These are phyloP conservation scores for Punica granatum DNA, from an alignment of 345 rosid species.

Conservation along the genomic window DNA sequence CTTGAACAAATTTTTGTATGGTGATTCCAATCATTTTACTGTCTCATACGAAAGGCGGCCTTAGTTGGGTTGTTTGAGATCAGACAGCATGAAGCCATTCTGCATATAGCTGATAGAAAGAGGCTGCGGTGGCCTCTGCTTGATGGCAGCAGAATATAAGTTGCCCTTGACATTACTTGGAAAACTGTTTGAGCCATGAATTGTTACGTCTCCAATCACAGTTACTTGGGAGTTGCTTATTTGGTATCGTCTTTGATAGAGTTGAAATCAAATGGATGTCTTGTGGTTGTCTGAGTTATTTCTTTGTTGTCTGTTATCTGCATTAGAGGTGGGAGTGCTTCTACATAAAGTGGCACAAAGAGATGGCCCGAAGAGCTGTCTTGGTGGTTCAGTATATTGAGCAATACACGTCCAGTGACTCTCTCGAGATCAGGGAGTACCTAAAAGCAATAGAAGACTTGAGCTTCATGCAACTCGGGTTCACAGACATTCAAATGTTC, in stretches of 20 bases:
- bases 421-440: conserved; percentile 36
- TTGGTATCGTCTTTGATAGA: too few relatives aligned
- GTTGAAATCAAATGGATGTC: neutral
- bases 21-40: too few relatives aligned
- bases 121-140: neutral
- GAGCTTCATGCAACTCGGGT: conserved; percentile 22
- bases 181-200: neutral
- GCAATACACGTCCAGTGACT: conserved; percentile 14
- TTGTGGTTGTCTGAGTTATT: neutral
- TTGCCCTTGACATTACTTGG: neutral
- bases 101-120: neutral
- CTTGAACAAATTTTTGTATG: too few relatives aligned
- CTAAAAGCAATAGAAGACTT: conserved; percentile 29
- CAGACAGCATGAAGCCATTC: neutral
- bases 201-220: too few relatives aligned
- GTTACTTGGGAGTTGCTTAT: too few relatives aligned
- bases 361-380: conserved; percentile 25
- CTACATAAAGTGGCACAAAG: conserved; percentile 29
- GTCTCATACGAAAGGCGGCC: too few relatives aligned
- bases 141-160: neutral
- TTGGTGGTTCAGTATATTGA: conserved; percentile 32
- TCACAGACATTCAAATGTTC: conserved; percentile 40
- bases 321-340: conserved; percentile 41
- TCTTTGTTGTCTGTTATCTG: neutral
- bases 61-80: neutral